These are phyloP conservation scores for Ganoderma leucocontextum DNA, from an alignment of 1,284 basidiomycete genomes.

Conservation along the genomic window DNA sequence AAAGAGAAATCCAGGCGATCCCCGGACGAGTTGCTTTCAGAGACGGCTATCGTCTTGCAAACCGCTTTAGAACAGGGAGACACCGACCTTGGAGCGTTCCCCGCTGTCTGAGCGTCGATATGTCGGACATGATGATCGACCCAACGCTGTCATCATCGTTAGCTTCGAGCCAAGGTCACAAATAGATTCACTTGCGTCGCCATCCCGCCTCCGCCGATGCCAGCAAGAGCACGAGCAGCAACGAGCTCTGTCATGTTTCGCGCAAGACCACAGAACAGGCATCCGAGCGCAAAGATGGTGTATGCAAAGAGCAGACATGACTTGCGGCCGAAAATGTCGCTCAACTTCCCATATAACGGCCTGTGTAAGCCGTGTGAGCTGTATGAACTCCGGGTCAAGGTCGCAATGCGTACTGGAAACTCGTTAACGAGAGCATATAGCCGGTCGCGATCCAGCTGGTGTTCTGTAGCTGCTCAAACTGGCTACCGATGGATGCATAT, in stretches of 20 bases:
- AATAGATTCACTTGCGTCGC: slow-evolving; percentile 55
- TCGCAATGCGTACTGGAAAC: slow-evolving; percentile 59
- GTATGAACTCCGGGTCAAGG: too few relatives aligned
- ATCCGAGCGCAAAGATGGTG: slow-evolving; percentile 61
- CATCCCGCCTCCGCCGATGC: slow-evolving; percentile 73
- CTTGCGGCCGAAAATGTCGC: slow-evolving; percentile 73
- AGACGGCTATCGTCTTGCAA: too few relatives aligned
- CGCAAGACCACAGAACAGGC: slow-evolving; percentile 60
- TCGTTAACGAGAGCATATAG: slow-evolving; percentile 67
- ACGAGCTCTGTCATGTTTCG: slow-evolving; percentile 65
- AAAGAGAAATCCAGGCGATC: too few relatives aligned
- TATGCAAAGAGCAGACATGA: slow-evolving; percentile 65
- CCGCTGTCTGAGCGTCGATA: slow-evolving; percentile 63
- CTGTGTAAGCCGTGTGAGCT: slow-evolving; percentile 39
- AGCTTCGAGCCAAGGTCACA: not conserved
- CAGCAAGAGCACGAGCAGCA: slow-evolving; percentile 61
- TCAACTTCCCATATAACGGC: slow-evolving; percentile 69
- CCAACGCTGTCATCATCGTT: slow-evolving; percentile 51
- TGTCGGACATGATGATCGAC: slow-evolving; percentile 69
- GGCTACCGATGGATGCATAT: slow-evolving; percentile 69
- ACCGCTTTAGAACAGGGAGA: not conserved
- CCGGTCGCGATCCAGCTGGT: slow-evolving; percentile 74
- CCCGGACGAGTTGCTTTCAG: too few relatives aligned
- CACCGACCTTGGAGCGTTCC: slow-evolving; percentile 69
- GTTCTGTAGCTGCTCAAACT: slow-evolving; percentile 67